Conservation (phyloP, 352 stramenopile genomes). For the Globisporangium carolinianum region DNA sequence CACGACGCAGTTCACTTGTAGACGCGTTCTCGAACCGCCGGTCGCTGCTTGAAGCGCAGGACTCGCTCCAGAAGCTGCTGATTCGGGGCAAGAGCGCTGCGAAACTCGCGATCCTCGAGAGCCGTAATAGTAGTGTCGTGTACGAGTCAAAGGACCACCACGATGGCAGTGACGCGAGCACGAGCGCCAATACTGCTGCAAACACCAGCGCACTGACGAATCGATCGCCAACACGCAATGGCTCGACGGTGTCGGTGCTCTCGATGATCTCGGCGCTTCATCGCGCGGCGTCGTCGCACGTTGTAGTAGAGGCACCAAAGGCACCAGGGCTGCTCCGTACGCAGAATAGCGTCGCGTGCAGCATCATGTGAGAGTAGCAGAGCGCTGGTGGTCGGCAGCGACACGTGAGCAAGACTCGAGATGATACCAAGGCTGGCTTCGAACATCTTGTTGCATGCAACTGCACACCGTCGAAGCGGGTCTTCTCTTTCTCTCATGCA, state of each 20-base stretch:
- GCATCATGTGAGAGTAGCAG: conserved; percentile 19
- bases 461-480: no score
- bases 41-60: conserved; percentile 27
- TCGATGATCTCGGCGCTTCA: background rate
- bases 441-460: background rate
- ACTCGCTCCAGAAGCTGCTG: conserved; percentile 28
- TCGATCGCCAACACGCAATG: background rate
- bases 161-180: background rate
- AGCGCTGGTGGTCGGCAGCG: background rate
- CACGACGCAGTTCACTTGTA: background rate
- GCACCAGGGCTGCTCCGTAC: background rate
- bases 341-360: conserved; percentile 19
- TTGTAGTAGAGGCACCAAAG: background rate
- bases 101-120: conserved; percentile 1
- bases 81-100: conserved; percentile 14
- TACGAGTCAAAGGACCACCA: conserved; percentile 1
- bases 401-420: background rate
- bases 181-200: background rate
- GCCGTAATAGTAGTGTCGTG: background rate
- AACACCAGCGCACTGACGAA: background rate
- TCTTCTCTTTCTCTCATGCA: background rate
- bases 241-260: background rate
- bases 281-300: conserved; percentile 4
- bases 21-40: conserved; percentile 15
- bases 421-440: background rate